phyloP scores from a whole-genome alignment of 345 rosid species.

The Ricinus communis region DNA sequence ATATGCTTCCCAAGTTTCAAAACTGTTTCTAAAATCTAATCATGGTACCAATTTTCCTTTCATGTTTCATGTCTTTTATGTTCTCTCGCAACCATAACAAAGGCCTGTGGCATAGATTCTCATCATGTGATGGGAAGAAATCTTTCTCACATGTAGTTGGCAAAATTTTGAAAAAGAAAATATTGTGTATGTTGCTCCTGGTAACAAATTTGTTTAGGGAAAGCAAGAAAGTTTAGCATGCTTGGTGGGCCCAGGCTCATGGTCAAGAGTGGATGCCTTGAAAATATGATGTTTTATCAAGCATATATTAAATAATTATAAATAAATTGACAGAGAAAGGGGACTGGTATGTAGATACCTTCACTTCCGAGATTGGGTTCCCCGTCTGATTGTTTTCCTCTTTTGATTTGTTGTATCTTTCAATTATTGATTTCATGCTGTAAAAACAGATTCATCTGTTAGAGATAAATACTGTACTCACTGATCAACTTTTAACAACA shows the following conservation, averaged over 20 bases:
- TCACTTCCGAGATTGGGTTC: constrained; percentile 44
- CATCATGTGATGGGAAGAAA: no score
- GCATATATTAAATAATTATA: not conserved
- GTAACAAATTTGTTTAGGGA: not conserved
- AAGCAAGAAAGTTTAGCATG: not conserved
- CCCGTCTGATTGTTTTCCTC: constrained; percentile 43
- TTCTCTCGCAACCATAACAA: no score
- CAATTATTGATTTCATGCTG: constrained; percentile 56
- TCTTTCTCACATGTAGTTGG: not conserved
- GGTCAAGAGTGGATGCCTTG: not conserved
- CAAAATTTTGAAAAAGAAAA: not conserved
- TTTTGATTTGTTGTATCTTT: constrained; percentile 47
- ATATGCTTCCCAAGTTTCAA: no score
- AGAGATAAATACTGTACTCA: constrained; percentile 8
- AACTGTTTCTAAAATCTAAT: no score
- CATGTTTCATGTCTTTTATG: no score
- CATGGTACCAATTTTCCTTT: no score
- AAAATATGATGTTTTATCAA: not conserved
- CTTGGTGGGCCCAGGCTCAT: not conserved
- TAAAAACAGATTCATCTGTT: constrained; percentile 23
- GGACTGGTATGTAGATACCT: constrained; percentile 32
- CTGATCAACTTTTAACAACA: constrained; percentile 4
- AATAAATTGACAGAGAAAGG: not conserved
- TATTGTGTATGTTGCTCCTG: not conserved
- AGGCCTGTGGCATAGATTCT: no score